Conservation (phyloP, 1,139 yeast species). For the Yamadazyma membranifaciens region DNA sequence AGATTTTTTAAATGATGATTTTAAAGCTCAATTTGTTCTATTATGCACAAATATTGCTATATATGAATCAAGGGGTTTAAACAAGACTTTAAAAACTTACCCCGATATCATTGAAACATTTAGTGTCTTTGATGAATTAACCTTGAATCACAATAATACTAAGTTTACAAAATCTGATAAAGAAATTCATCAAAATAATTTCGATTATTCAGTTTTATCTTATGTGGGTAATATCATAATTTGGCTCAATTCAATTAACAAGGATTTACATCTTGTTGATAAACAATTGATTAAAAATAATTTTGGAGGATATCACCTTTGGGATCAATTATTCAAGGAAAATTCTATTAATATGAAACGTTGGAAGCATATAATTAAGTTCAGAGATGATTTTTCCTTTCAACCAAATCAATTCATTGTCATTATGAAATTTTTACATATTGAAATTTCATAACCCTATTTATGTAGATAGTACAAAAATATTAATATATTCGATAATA, state of each 20-base stretch:
- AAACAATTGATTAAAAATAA: slow-evolving; percentile 19
- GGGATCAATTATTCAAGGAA: slow-evolving; percentile 42
- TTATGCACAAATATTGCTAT: slow-evolving; percentile 40
- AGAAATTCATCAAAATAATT: slow-evolving; percentile 33
- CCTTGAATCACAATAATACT: slow-evolving; percentile 34
- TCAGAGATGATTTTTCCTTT: slow-evolving; percentile 36
- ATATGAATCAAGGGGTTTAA: slow-evolving; percentile 39
- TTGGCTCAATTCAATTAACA: slow-evolving; percentile 31
- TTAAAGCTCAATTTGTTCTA: slow-evolving; percentile 20
- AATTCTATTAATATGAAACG: slow-evolving; percentile 41
- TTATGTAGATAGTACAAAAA: too few relatives aligned
- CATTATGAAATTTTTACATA: slow-evolving; percentile 37
- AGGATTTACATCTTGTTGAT: slow-evolving; percentile 12
- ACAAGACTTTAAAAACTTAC: slow-evolving; percentile 24
- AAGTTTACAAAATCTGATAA: slow-evolving; percentile 36
- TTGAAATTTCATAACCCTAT: slow-evolving; percentile 13
- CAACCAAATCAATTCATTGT: slow-evolving; percentile 46
- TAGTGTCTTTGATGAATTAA: slow-evolving; percentile 34
- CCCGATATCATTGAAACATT: slow-evolving; percentile 32
- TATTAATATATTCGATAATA: not conserved
- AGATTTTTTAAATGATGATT: slow-evolving; percentile 26
- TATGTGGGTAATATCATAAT: slow-evolving; percentile 42
- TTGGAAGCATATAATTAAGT: slow-evolving; percentile 46
- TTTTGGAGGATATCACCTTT: slow-evolving; percentile 44
- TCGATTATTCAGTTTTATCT: slow-evolving; percentile 41